Percentiles rank a stretch among this genome's conserved stretches.
These are phyloP conservation scores for Ascochyta rabiei DNA, from an alignment of 2,329 filamentous ascomycete genomes.

Conservation along the genomic window DNA sequence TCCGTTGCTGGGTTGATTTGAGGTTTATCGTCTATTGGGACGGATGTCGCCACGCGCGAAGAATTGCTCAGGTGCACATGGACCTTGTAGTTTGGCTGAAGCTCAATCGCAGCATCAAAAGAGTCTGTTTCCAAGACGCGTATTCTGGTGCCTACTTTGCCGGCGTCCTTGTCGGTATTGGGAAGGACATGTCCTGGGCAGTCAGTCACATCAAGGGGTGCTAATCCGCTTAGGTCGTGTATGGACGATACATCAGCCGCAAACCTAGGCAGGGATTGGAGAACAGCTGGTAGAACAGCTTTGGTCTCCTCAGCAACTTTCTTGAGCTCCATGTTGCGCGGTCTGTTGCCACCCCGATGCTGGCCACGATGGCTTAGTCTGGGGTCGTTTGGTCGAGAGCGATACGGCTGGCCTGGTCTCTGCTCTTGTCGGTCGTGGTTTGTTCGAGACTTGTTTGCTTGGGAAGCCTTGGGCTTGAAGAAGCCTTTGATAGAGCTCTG, in stretches of 20 bases:
- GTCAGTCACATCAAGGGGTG: slow-evolving; percentile 21
- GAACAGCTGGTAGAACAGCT: slow-evolving; percentile 27
- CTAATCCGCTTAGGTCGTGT: slow-evolving; percentile 22
- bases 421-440: slow-evolving; percentile 10
- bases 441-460: slow-evolving; percentile 3
- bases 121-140: slow-evolving; percentile 42
- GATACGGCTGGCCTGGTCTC: slow-evolving; percentile 27
- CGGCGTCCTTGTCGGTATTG: slow-evolving; percentile 19
- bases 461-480: slow-evolving; percentile 16
- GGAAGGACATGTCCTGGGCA: slow-evolving; percentile 33
- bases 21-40: neutral
- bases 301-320: slow-evolving; percentile 36
- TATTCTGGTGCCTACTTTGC: slow-evolving; percentile 35
- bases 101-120: slow-evolving; percentile 39
- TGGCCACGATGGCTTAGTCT: slow-evolving; percentile 10
- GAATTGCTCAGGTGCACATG: slow-evolving; percentile 11
- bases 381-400: slow-evolving; percentile 2
- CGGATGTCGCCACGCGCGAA: neutral
- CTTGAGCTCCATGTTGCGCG: slow-evolving; percentile 33
- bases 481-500: slow-evolving; percentile 33
- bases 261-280: slow-evolving; percentile 24
- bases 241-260: slow-evolving; percentile 27
- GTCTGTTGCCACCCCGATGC: slow-evolving; percentile 24
- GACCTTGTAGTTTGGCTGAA: slow-evolving; percentile 30
- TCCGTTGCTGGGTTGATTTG: neutral